These are phyloP conservation scores for Ophiostoma sp. DNA, from an alignment of 2,329 filamentous ascomycete genomes.

Conservation along the genomic window DNA sequence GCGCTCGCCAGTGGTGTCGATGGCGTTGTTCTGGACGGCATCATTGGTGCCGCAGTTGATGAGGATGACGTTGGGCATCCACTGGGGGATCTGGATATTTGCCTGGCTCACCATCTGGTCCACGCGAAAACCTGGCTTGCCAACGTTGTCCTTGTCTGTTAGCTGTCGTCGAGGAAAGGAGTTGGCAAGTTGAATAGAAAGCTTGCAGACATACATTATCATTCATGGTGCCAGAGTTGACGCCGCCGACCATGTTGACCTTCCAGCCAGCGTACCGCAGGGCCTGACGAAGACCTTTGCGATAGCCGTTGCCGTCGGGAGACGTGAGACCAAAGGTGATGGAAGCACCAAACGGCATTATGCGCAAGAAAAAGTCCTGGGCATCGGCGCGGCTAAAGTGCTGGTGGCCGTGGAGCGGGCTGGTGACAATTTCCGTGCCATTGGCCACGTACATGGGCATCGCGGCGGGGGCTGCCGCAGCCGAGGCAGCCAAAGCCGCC, in stretches of 20 bases:
- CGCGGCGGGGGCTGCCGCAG: not conserved
- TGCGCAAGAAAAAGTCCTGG: constrained; percentile 32
- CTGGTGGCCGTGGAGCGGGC: not conserved
- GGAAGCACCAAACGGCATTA: constrained; percentile 43
- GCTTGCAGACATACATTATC: constrained; percentile 17
- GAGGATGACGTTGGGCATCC: constrained; percentile 28
- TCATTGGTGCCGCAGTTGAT: constrained; percentile 29
- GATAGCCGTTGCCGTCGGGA: constrained; percentile 29
- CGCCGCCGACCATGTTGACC: constrained; percentile 25
- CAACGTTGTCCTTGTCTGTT: constrained; percentile 15
- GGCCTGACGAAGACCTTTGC: constrained; percentile 21
- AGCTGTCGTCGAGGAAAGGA: not conserved
- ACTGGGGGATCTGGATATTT: not conserved
- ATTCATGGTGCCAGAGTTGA: constrained; percentile 19
- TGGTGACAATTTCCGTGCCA: not conserved
- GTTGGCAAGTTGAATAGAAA: not conserved
- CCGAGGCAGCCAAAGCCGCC: not conserved
- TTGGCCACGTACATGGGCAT: not conserved
- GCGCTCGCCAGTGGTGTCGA: constrained; percentile 21
- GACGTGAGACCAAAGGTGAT: constrained; percentile 39
- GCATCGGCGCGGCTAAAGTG: not conserved
- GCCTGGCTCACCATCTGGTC: constrained; percentile 18
- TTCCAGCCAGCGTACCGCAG: constrained; percentile 14
- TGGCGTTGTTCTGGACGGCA: constrained; percentile 24
- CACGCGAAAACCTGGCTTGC: constrained; percentile 19